Percentiles rank a stretch among this genome's conserved stretches.
These are phyloP conservation scores for Ophiobolus disseminans DNA, from an alignment of 2,329 filamentous ascomycete genomes.

Conservation along the genomic window DNA sequence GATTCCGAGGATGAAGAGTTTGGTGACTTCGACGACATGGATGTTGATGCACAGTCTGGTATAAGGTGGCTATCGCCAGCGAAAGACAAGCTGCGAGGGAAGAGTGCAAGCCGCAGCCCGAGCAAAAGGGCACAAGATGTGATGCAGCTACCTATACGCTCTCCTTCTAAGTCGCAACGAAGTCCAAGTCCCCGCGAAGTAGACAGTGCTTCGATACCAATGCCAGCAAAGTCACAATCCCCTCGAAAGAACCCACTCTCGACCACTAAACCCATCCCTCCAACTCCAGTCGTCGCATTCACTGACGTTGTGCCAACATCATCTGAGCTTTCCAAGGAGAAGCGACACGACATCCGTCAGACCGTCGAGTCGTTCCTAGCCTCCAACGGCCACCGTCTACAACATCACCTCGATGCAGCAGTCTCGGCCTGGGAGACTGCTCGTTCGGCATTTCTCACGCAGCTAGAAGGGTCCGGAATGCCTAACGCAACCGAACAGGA, in stretches of 20 bases:
- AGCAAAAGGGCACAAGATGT: conserved; percentile 10
- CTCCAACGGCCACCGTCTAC: conserved; percentile 31
- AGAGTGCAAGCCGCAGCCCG: conserved; percentile 18
- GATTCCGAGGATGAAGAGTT: conserved; percentile 45
- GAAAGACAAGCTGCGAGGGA: conserved; percentile 16
- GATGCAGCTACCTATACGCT: conserved; percentile 30
- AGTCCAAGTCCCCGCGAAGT: conserved; percentile 21
- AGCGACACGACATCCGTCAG: conserved; percentile 25
- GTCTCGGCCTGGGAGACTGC: conserved; percentile 35
- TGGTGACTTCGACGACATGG: conserved; percentile 36
- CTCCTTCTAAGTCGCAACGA: conserved; percentile 32
- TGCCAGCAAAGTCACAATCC: conserved; percentile 27
- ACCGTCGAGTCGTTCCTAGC: conserved; percentile 33
- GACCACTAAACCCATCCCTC: conserved; percentile 14
- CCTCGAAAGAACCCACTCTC: conserved; percentile 14
- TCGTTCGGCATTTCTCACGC: conserved; percentile 31
- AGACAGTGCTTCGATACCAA: conserved; percentile 25
- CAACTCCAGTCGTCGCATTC: conserved; percentile 1
- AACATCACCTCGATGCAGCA: conserved; percentile 33
- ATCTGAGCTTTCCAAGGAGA: conserved; percentile 39
- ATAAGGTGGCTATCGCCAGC: conserved; percentile 17
- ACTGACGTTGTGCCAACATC: conserved; percentile 15
- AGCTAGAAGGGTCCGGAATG: conserved; percentile 32
- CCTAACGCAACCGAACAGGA: conserved; percentile 29
- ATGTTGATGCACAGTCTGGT: conserved; percentile 21